Conservation (phyloP, 2,329 filamentous ascomycete genomes). For the Penicillium occitanis region DNA sequence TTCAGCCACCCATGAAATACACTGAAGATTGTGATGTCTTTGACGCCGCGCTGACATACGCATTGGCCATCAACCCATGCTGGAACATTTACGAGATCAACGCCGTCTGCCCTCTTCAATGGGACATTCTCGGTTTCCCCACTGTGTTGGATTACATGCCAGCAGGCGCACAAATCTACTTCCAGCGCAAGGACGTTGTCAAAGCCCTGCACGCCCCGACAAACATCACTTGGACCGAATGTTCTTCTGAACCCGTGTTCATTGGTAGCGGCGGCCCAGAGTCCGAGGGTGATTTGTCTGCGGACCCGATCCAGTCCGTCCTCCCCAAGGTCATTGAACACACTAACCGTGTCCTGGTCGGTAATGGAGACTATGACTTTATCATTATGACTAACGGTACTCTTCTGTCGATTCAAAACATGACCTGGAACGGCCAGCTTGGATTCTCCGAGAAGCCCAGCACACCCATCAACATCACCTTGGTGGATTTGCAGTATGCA, state of each 20-base stretch:
- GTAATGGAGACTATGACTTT: slow-evolving; percentile 69
- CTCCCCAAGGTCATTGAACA: slow-evolving; percentile 44
- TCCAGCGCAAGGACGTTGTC: slow-evolving; percentile 70
- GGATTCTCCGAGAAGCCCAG: slow-evolving; percentile 65
- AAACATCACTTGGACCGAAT: slow-evolving; percentile 32
- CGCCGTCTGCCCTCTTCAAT: slow-evolving; percentile 68
- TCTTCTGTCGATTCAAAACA: slow-evolving; percentile 72
- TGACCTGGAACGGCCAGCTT: slow-evolving; percentile 72
- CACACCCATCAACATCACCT: slow-evolving; percentile 33
- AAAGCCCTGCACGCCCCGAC: slow-evolving; percentile 62
- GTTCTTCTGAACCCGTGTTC: slow-evolving; percentile 47
- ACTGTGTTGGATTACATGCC: slow-evolving; percentile 56
- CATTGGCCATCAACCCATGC: slow-evolving; percentile 66
- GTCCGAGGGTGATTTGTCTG: slow-evolving; percentile 41
- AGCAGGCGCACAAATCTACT: slow-evolving; percentile 63
- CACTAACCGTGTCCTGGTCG: slow-evolving; percentile 71
- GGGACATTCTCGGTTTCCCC: slow-evolving; percentile 69
- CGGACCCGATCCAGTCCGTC: slow-evolving; percentile 56
- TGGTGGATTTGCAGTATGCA: slow-evolving; percentile 57
- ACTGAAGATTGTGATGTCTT: slow-evolving; percentile 59
- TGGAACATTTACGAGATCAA: slow-evolving; percentile 75
- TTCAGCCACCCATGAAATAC: slow-evolving; percentile 53
- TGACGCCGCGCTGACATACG: slow-evolving; percentile 56
- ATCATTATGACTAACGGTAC: slow-evolving; percentile 68
- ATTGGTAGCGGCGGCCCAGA: slow-evolving; percentile 36